phyloP scores from a whole-genome alignment of 345 rosid genomes.

The Mangifera indica region DNA sequence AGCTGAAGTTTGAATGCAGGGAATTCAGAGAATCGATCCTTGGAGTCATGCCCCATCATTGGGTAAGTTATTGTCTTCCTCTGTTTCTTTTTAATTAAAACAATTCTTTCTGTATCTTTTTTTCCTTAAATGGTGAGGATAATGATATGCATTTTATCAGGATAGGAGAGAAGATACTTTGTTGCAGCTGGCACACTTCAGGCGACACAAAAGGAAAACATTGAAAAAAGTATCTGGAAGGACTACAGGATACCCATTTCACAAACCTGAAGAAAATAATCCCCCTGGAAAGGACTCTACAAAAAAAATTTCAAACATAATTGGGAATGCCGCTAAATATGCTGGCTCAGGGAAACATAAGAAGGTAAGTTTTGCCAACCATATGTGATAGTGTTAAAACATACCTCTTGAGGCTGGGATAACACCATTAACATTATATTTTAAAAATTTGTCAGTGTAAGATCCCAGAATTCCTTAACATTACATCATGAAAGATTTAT shows the following conservation, averaged over 20 bases:
- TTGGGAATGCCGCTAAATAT: conserved; percentile 82
- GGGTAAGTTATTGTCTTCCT: conserved; percentile 56
- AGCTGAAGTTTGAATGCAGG: conserved; percentile 86
- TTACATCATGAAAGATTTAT: neutral
- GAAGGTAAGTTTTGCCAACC: conserved; percentile 50
- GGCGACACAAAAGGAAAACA: conserved; percentile 83
- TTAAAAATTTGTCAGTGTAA: neutral
- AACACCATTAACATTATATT: neutral
- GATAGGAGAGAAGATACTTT: conserved; percentile 96
- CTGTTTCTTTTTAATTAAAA: neutral
- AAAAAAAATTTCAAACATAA: conserved; percentile 76
- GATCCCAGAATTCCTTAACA: neutral
- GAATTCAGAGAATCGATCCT: conserved; percentile 94
- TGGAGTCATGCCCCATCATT: conserved; percentile 92
- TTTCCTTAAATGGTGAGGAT: conserved; percentile 9
- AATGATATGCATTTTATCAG: conserved; percentile 45
- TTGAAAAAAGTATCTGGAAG: conserved; percentile 71
- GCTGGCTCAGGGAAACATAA: conserved; percentile 86
- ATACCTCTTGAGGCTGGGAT: neutral
- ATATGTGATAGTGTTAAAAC: conserved; percentile 12
- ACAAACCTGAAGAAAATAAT: conserved; percentile 92
- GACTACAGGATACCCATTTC: conserved; percentile 64
- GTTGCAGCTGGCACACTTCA: conserved; percentile 79
- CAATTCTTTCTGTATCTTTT: neutral
- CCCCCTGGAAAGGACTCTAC: conserved; percentile 90